Evolutionary conservation across 2,329 filamentous ascomycete genomes (phyloP), one percentile per base, ranked within the genome.

Genomic region (Scedosporium dehoogii): DNA sequence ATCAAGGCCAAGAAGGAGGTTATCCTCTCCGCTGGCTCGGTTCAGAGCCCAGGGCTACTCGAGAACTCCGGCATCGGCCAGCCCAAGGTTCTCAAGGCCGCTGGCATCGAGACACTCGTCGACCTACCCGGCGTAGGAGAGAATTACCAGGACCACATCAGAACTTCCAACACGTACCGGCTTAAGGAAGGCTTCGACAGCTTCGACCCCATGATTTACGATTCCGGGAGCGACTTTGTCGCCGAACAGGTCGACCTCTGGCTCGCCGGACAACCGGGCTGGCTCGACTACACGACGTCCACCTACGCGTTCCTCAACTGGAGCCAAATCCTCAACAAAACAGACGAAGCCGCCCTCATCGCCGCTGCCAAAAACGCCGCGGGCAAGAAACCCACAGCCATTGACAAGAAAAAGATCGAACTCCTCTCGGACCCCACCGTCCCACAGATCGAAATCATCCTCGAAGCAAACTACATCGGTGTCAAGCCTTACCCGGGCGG

Each of bases 121-220:
- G 70, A 76, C 33, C 73, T 78, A 38, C 73, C 76, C 0, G 74
- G 73, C 25, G 75, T 81, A 1, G 79, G 79, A 60, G 75, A 78
- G 67, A 81, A 81, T 63, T 70, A 79, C 38, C 76, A 79, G 65
- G 79, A 81, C 66, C 79, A 81, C 65, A 65, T 72, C 60, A 71
- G 72, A 71, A 65, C 63, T 4, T 62, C 61, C 27, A 63, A 63
- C 25, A 59, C 46, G 23, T 65, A 64, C 68, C 74, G 78, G 42
- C 73, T 79, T 55, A 73, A 74, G 59, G 72, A 75, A 7, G 72
- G 71, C 16, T 59, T 62, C 51, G 62, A 64, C 16, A 58, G 61
- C 16, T 29, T 65, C 41, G 73, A 77, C 58, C 62, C 69, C 23
- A 63, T 77, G 4, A 61, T 66, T 5, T 60, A 68, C 27, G 73